Evolutionary conservation across 371 early-diverging fungal genomes (phyloP).

Genomic region (Apophysomyces trapeziformis): DNA sequence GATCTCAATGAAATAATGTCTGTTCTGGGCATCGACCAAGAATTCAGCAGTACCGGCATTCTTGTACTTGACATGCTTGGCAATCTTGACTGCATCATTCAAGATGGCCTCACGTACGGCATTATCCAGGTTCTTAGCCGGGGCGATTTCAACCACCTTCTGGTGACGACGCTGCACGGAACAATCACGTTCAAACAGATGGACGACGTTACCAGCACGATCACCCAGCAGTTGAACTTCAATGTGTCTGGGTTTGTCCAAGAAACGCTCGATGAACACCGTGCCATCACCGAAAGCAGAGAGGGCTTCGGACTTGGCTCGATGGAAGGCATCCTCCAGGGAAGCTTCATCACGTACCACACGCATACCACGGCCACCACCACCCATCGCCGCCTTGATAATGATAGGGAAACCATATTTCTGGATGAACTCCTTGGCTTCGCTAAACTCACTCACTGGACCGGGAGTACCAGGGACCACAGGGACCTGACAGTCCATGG

Average conservation of each 20-base stretch:
- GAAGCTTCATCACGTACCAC: slow-evolving; percentile 76
- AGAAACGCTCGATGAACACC: slow-evolving; percentile 92
- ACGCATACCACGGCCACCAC: slow-evolving; percentile 98
- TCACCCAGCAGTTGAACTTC: slow-evolving; percentile 97
- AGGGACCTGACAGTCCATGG: slow-evolving; percentile 80
- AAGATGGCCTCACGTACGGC: slow-evolving; percentile 80
- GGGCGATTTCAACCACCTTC: slow-evolving; percentile 96
- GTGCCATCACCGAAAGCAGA: slow-evolving; percentile 95
- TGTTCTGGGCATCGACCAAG: slow-evolving; percentile 85
- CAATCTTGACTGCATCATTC: slow-evolving; percentile 90
- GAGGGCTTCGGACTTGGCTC: slow-evolving; percentile 88
- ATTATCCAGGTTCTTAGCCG: slow-evolving; percentile 73
- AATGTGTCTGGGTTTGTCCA: slow-evolving; percentile 94
- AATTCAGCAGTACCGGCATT: slow-evolving; percentile 99
- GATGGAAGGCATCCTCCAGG: slow-evolving; percentile 75
- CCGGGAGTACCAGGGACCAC: slow-evolving; percentile 91
- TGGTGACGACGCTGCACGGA: slow-evolving; percentile 98
- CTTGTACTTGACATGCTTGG: slow-evolving; percentile 87
- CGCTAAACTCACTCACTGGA: slow-evolving; percentile 68
- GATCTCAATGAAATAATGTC: slow-evolving; percentile 96
- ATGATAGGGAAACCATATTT: slow-evolving; percentile 93
- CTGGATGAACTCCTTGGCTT: slow-evolving; percentile 76
- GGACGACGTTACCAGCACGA: slow-evolving; percentile 85
- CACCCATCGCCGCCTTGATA: slow-evolving; percentile 97
- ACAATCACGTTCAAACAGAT: slow-evolving; percentile 96